These are phyloP conservation scores for Plicaturopsis crispa DNA, from an alignment of 768 basidiomycete genomes.

Conservation along the genomic window DNA sequence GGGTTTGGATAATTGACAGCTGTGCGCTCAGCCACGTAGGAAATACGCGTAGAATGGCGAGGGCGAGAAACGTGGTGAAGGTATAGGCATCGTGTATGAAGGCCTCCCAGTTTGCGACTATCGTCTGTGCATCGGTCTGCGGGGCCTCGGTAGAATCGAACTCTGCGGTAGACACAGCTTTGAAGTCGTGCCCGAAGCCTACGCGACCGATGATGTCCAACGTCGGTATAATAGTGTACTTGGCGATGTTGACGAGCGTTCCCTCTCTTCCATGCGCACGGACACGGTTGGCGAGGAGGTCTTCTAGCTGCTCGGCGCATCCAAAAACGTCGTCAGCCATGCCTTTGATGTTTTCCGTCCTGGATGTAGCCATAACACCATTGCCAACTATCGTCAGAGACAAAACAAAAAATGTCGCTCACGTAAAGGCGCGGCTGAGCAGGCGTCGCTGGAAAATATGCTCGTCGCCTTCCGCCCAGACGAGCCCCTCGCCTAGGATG, in stretches of 20 bases:
- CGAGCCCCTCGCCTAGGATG: slow-evolving; percentile 24
- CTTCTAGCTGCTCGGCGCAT: too few species aligned
- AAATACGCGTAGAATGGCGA: slow-evolving; percentile 19
- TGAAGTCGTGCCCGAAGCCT: slow-evolving; percentile 35
- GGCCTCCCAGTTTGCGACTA: slow-evolving; percentile 14
- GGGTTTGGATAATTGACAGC: slow-evolving; percentile 15
- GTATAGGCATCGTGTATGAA: slow-evolving; percentile 13
- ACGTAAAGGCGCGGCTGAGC: slow-evolving; percentile 29
- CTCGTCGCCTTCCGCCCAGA: slow-evolving; percentile 31
- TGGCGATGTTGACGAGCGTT: slow-evolving; percentile 13
- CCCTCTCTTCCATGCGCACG: slow-evolving; percentile 6
- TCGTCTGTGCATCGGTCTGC: slow-evolving; percentile 15
- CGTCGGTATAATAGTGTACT: slow-evolving; percentile 16
- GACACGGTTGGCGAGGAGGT: slow-evolving; percentile 14
- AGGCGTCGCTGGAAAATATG: slow-evolving; percentile 26
- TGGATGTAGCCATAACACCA: slow-evolving; percentile 3
- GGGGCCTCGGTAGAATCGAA: slow-evolving; percentile 11
- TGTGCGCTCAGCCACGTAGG: slow-evolving; percentile 22
- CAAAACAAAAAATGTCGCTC: slow-evolving; percentile 6
- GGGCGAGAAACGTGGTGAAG: slow-evolving; percentile 17
- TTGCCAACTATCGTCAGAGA: background rate
- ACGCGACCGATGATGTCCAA: slow-evolving; percentile 25
- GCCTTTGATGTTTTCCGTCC: slow-evolving; percentile 24
- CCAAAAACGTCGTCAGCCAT: slow-evolving; percentile 26
- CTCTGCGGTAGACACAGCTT: too few species aligned